Conservation (phyloP, 163 green algal species). For the Trebouxia gelatinosa region DNA sequence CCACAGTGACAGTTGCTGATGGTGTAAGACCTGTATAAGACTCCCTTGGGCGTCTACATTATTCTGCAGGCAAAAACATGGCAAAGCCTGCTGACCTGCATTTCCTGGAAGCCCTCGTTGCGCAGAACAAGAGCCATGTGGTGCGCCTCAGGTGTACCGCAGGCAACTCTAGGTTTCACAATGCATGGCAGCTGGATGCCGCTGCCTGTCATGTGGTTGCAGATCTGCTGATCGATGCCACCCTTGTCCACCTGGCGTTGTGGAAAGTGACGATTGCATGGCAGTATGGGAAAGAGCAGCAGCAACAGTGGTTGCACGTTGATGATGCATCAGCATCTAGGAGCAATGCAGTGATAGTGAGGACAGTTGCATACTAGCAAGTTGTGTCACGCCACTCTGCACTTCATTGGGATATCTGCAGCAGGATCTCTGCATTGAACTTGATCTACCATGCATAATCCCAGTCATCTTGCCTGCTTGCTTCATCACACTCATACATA, state of each 20-base stretch:
- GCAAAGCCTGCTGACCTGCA: not conserved
- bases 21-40: too few species aligned
- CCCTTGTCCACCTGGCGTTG: slow-evolving; percentile 19
- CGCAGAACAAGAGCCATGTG: slow-evolving; percentile 21
- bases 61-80: too few species aligned
- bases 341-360: not conserved
- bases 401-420: too few species aligned
- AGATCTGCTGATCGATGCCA: not conserved
- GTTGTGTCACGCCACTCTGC: too few species aligned
- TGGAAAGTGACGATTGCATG: too few species aligned
- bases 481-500: too few species aligned
- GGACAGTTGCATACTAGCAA: not conserved
- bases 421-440: too few species aligned
- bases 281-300: not conserved
- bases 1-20: too few species aligned
- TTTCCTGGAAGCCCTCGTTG: not conserved
- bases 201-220: not conserved
- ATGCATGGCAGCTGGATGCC: slow-evolving; percentile 24
- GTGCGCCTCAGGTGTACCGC: slow-evolving; percentile 23
- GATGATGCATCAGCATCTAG: not conserved
- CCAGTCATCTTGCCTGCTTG: too few species aligned
- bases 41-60: too few species aligned
- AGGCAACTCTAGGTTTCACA: slow-evolving; percentile 13
- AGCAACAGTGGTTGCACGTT: not conserved
- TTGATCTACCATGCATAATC: too few species aligned